A percentile compares a stretch with the other conserved stretches of the same genome.
Evolutionary conservation across 805 yeast genomes (phyloP).

Genomic region (Middelhovenomyces tepae): DNA sequence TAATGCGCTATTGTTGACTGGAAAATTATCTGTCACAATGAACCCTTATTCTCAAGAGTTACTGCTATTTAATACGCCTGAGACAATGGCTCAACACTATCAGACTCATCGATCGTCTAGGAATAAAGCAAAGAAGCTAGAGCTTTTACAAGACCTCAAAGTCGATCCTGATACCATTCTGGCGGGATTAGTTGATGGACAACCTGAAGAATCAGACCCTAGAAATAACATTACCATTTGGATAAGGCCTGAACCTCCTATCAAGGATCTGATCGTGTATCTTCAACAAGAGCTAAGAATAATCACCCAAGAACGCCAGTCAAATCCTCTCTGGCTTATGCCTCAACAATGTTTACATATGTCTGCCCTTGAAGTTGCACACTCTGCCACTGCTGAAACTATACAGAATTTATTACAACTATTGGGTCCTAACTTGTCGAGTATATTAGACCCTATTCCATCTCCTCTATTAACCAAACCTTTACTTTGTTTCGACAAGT

Average conservation of each 20-base stretch:
- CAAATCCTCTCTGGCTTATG: constrained; percentile 8
- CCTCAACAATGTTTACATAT: constrained; percentile 8
- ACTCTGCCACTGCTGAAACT: constrained; percentile 5
- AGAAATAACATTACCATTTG: constrained; percentile 2
- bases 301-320: too few relatives aligned
- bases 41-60: constrained; percentile 3
- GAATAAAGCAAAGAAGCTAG: constrained; percentile 1
- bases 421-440: background rate
- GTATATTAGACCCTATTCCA: background rate
- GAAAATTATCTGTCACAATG: constrained; percentile 2
- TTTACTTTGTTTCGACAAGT: constrained; percentile 7
- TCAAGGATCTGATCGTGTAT: background rate
- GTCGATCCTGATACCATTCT: constrained; percentile 4
- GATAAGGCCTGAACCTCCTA: background rate
- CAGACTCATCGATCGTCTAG: background rate
- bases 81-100: constrained; percentile 1
- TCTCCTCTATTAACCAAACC: constrained; percentile 5
- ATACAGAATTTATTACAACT: constrained; percentile 1
- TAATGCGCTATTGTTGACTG: constrained; percentile 7
- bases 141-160: background rate
- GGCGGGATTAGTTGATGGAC: background rate
- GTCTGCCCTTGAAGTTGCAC: constrained; percentile 9
- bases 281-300: too few relatives aligned
- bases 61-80: constrained; percentile 6
- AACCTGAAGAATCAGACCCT: too few relatives aligned